Evolutionary conservation across 2,329 filamentous ascomycete genomes (phyloP).

Genomic region (Aspergillus aculeatinus): DNA sequence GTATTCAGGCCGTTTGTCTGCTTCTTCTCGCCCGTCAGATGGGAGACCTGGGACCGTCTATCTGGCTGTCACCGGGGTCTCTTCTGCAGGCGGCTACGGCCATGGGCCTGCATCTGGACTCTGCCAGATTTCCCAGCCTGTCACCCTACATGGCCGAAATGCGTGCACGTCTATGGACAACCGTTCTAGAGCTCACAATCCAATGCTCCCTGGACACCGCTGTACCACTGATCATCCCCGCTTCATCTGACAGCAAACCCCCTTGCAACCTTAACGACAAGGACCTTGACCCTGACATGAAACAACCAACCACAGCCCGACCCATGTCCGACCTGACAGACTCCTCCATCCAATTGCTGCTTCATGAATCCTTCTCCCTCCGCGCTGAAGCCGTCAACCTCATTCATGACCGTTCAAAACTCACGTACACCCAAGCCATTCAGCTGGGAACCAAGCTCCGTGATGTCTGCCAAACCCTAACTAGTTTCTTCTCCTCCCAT

Average conservation of each 20-base stretch:
- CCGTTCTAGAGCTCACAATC: slow-evolving; percentile 18
- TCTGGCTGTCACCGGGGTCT: slow-evolving; percentile 22
- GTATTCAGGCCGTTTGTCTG: slow-evolving; percentile 38
- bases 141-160: slow-evolving; percentile 17
- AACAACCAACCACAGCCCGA: slow-evolving; percentile 9
- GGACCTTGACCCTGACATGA: slow-evolving; percentile 23
- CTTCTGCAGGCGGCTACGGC: slow-evolving; percentile 27
- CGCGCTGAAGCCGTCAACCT: slow-evolving; percentile 12
- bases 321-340: slow-evolving; percentile 18
- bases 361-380: slow-evolving; percentile 10
- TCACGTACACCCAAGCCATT: slow-evolving; percentile 20
- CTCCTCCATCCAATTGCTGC: slow-evolving; percentile 24
- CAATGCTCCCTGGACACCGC: slow-evolving; percentile 18
- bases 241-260: slow-evolving; percentile 5
- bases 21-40: slow-evolving; percentile 32
- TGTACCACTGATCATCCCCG: slow-evolving; percentile 8
- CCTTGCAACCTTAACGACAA: slow-evolving; percentile 29
- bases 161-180: slow-evolving; percentile 19
- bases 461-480: slow-evolving; percentile 11
- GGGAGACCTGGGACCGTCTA: slow-evolving; percentile 24
- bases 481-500: slow-evolving; percentile 4
- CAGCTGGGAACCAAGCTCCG: slow-evolving; percentile 15
- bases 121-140: slow-evolving; percentile 21
- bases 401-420: slow-evolving; percentile 1
- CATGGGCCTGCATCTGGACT: slow-evolving; percentile 32